phyloP scores from a whole-genome alignment of 495 filamentous ascomycete genomes.

The Xylaria scruposa region DNA sequence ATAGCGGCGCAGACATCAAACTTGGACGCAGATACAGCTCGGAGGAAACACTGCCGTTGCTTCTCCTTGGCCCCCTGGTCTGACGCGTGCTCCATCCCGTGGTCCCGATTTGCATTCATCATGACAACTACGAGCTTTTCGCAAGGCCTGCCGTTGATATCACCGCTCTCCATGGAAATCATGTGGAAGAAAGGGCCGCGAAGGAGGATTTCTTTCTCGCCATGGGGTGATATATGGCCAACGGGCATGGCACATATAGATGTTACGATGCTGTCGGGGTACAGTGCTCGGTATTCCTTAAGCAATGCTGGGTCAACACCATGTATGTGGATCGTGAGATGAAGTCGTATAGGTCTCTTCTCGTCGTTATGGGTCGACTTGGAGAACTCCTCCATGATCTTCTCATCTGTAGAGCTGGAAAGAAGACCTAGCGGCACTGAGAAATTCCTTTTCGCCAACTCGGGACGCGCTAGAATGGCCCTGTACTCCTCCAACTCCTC shows the following conservation, averaged over 20 bases:
- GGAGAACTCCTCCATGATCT: not conserved
- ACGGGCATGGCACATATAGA: not conserved
- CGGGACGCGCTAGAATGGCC: not conserved
- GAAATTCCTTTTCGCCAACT: not conserved
- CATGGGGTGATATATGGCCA: not conserved
- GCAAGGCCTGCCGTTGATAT: not conserved
- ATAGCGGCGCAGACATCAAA: not conserved
- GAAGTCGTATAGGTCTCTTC: not conserved
- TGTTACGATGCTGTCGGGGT: not conserved
- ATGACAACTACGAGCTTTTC: constrained; percentile 2
- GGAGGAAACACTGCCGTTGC: not conserved
- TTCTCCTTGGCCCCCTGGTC: not conserved
- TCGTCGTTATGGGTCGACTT: not conserved
- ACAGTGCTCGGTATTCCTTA: not conserved
- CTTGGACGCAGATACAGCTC: not conserved
- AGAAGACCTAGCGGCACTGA: not conserved
- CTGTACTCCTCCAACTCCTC: not conserved
- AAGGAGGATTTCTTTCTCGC: not conserved
- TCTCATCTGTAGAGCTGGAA: not conserved
- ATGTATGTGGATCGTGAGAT: not conserved
- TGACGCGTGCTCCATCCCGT: not conserved
- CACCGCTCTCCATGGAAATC: not conserved
- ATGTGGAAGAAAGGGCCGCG: not conserved
- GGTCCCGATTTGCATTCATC: not conserved
- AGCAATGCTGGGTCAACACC: not conserved